A percentile compares a stretch with the other conserved stretches of the same genome.
phyloP scores from a whole-genome alignment of 306 rosid species.

The Vigna unguiculata region DNA sequence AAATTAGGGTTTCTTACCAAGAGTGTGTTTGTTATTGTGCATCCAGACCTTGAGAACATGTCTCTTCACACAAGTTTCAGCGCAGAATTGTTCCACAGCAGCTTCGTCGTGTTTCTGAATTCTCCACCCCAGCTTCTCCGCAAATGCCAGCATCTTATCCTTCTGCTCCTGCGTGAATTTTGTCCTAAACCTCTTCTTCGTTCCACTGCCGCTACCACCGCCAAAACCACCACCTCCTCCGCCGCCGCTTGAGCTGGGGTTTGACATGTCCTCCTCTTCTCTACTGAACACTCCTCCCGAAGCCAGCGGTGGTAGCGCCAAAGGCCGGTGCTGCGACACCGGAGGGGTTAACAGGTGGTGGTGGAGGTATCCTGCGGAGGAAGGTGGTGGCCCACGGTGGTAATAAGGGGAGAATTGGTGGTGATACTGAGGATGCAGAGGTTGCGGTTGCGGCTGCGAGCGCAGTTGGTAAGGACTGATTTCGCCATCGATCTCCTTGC shows the following conservation, averaged over 20 bases:
- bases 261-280: conserved; percentile 75
- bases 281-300: conserved; percentile 56
- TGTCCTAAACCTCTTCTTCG: conserved; percentile 67
- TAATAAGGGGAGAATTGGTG: conserved; percentile 63
- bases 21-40: conserved; percentile 94
- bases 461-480: conserved; percentile 33
- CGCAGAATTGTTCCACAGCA: conserved; percentile 78
- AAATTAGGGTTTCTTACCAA: conserved; percentile 86
- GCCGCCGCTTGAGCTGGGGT: conserved; percentile 72
- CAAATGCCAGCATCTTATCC: conserved; percentile 83
- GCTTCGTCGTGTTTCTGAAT: conserved; percentile 91
- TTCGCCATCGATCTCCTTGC: conserved; percentile 72
- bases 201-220: conserved; percentile 74
- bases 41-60: conserved; percentile 92
- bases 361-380: conserved; percentile 64
- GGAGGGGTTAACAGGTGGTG: conserved; percentile 45
- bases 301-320: conserved; percentile 43
- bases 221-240: conserved; percentile 61
- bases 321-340: conserved; percentile 60
- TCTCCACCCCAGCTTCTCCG: conserved; percentile 85
- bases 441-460: conserved; percentile 21
- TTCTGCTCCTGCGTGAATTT: conserved; percentile 84
- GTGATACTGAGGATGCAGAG: conserved; percentile 38
- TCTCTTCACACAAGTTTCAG: conserved; percentile 63
- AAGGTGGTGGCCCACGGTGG: conserved; percentile 38